phyloP scores from a whole-genome alignment of 176 grass and related monocot species.

The Elymus sibiricus region DNA sequence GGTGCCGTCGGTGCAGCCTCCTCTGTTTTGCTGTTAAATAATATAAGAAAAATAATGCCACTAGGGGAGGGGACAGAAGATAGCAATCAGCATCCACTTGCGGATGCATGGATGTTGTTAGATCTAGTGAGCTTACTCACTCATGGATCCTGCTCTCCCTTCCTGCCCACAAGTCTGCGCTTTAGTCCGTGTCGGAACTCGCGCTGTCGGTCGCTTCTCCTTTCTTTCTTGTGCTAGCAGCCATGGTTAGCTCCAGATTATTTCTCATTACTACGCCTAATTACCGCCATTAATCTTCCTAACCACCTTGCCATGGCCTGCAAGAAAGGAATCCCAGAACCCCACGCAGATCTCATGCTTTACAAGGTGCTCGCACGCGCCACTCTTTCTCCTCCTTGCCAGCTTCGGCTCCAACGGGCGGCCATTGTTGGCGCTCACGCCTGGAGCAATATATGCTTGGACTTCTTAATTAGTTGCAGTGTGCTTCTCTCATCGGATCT shows the following conservation, averaged over 20 bases:
- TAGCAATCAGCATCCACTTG: conserved; percentile 10
- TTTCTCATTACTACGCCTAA: background rate
- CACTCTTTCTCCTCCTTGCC: conserved; percentile 25
- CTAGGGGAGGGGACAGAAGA: background rate
- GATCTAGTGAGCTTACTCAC: conserved; percentile 14
- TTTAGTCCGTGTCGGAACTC: background rate
- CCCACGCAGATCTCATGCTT: conserved; percentile 23
- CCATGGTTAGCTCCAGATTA: background rate
- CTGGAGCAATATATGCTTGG: too few species aligned
- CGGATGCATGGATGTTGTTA: background rate
- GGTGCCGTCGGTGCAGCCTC: too few species aligned
- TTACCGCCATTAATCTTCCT: background rate
- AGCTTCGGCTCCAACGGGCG: conserved; percentile 32
- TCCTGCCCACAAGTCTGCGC: conserved; percentile 10
- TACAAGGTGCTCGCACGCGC: background rate
- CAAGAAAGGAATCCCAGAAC: conserved; percentile 12
- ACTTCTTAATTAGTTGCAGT: too few species aligned
- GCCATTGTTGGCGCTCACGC: background rate
- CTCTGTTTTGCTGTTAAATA: too few species aligned
- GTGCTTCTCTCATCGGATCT: background rate
- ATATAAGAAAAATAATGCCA: background rate
- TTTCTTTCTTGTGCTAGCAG: conserved; percentile 22
- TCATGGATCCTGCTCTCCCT: background rate
- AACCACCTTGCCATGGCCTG: conserved; percentile 8
- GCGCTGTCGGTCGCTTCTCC: background rate